Base-by-base conservation (phyloP, 306 rosid species). In the Luffa aegyptiaca region DNA sequence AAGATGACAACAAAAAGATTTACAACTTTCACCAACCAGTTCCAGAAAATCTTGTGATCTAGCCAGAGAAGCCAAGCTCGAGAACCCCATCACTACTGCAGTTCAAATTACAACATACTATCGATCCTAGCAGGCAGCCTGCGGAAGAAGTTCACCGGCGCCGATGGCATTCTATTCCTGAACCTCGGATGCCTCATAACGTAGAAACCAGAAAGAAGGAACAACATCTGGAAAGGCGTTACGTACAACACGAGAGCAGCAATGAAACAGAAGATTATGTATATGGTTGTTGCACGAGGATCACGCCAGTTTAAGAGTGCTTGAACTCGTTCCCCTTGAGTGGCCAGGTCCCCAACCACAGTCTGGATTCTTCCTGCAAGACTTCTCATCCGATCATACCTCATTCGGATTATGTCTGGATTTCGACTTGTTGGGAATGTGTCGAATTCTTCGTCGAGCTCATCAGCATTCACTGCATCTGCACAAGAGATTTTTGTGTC, bases 251-350 rank as follows among this genome's bases (percentile, higher is more conserved):
- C 89, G 10, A 89, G 3, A 3, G 99, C 89, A 64, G 85, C 83
- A 31, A 85, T 74, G 58, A 95, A 82, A 83, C 97, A 95, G 57
- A 91, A 82, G n/a, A 46, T 44, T 84, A 93, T 82, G 73, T 86
- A 95, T 72, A 95, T 85, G 36, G 72, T 20, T 0, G 97, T 95
- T 72, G 99, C 99, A 1, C 97, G 96, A 55, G 97, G 92, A 85
- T 95, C 99, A 72, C 97, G 84, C 99, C 99, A 95, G 84, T 85
- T 95, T 35, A 95, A 75, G 44, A 95, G 91, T 5, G 97, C 95
- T 21, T 90, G 90, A 1, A 91, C 20, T 59, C 99, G 89, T 81
- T 95, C 99, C 56, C 97, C 97, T 82, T 95, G 99, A 1, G 96
- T 82, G 16, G 97, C 99, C 35, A 95, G 83, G 39, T 96, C 97